These are phyloP conservation scores for Talaromyces sp. DNA, from an alignment of 2,329 filamentous ascomycete genomes.

Conservation along the genomic window DNA sequence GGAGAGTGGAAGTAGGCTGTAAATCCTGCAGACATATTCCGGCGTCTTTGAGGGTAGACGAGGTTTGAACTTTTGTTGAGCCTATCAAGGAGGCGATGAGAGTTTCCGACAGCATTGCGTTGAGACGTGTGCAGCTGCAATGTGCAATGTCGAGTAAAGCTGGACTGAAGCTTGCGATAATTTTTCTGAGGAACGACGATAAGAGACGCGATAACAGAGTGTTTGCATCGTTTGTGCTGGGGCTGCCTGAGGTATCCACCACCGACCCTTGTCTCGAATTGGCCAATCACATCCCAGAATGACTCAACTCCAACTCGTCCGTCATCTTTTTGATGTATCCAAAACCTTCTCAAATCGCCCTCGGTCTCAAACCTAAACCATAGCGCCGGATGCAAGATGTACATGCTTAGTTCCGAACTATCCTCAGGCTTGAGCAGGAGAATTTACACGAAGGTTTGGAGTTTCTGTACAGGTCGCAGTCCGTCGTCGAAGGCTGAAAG, in stretches of 20 bases:
- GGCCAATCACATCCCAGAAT: not conserved
- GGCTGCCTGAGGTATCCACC: not conserved
- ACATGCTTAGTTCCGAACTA: slow-evolving; percentile 11
- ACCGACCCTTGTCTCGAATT: not conserved
- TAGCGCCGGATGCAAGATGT: slow-evolving; percentile 7
- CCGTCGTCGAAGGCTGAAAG: not conserved
- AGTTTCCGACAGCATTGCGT: slow-evolving; percentile 49
- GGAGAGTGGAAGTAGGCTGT: slow-evolving; percentile 72
- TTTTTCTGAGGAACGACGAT: slow-evolving; percentile 11
- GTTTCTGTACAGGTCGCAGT: slow-evolving; percentile 9
- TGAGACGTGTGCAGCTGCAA: slow-evolving; percentile 14
- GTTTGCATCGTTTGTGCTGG: slow-evolving; percentile 26
- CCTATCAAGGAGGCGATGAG: slow-evolving; percentile 46
- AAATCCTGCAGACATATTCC: slow-evolving; percentile 83
- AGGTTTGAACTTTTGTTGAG: slow-evolving; percentile 42
- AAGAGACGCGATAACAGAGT: slow-evolving; percentile 20
- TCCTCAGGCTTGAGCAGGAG: slow-evolving; percentile 10
- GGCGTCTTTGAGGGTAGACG: slow-evolving; percentile 65
- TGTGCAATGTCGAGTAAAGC: not conserved
- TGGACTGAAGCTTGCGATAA: slow-evolving; percentile 14
- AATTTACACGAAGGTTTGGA: slow-evolving; percentile 9
- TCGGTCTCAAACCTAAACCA: slow-evolving; percentile 1
- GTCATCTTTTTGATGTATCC: slow-evolving; percentile 2
- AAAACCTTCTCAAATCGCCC: not conserved
- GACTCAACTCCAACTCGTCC: not conserved